phyloP scores from a whole-genome alignment of 164 flowering plant species.

The Nymphaea colorata region DNA sequence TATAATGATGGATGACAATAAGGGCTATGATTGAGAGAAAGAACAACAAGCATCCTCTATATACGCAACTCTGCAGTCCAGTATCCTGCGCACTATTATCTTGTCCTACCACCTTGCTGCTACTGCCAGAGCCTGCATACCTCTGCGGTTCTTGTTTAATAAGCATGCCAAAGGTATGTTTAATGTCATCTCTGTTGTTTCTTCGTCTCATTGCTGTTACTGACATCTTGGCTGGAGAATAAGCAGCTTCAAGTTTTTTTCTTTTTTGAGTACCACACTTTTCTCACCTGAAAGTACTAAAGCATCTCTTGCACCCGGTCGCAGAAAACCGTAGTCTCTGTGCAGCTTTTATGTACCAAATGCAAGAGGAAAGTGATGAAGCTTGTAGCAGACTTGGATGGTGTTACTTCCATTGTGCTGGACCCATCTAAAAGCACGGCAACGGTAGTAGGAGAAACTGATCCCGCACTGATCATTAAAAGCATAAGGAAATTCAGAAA shows the following conservation, averaged over 20 bases:
- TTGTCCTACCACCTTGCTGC: background rate
- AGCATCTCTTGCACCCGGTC: conserved; percentile 18
- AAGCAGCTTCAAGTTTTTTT: conserved; percentile 4
- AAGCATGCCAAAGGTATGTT: conserved; percentile 31
- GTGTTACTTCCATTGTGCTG: conserved; percentile 44
- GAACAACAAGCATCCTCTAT: background rate
- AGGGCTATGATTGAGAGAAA: background rate
- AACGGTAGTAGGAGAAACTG: conserved; percentile 43
- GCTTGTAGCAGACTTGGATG: conserved; percentile 38
- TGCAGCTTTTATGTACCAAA: conserved; percentile 40
- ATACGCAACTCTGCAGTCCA: background rate
- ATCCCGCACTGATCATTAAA: conserved; percentile 35
- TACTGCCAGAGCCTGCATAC: background rate
- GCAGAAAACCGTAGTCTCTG: conserved; percentile 61
- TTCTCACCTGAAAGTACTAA: background rate
- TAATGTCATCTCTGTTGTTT: background rate
- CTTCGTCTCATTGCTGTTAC: conserved; percentile 2
- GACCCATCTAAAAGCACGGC: conserved; percentile 37
- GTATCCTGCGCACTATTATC: background rate
- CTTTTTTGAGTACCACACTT: background rate
- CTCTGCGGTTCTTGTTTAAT: background rate
- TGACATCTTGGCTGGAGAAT: conserved; percentile 14
- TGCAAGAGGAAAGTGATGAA: conserved; percentile 56
- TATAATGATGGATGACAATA: background rate
- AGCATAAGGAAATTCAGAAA: conserved; percentile 38